Base-by-base conservation (phyloP, 202 grass and related monocot species). In the Digitaria exilis region DNA sequence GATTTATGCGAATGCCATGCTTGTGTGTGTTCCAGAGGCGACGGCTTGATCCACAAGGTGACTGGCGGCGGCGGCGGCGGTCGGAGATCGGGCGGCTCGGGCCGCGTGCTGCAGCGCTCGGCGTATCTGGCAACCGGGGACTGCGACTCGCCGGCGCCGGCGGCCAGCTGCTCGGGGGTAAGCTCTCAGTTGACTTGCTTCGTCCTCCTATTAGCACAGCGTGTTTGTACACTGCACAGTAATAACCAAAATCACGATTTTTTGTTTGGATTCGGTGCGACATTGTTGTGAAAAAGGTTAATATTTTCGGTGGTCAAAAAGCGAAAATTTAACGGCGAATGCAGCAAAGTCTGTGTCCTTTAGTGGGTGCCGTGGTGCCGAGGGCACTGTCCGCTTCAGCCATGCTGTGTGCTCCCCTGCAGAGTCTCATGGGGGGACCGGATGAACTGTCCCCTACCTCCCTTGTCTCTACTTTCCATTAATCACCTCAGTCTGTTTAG, bases 121-220 rank as follows among this genome's bases (percentile, higher is more conserved):
- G 58, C 66, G 75, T 78, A 82, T 59, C 50, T 82, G 34, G 46
- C 52, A 21, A 17, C 79, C 13, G 63, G 4, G n/a, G 75, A 63
- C 25, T 49, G 49, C 75, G 88, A 85, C 3, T 50, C 73, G 51
- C 6, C 86, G 7, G 64, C 75, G 24, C 71, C 82, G 82, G 70
- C 88, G 18, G 89, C 87, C 10, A 90, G 91, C 78, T 94, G 89
- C 79, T 88, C 89, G n/a, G 76, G 62, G 78, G 76, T 91, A 44
- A 86, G 85, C 74, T 87, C 89, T 42, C 44, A 34, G 65, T 84
- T 89, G 76, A 44, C 75, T 89, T 65, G 64, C 28, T 42, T 76
- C 52, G 18, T 66, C 8, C 32, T 37, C 29, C 67, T 46, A n/a
- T 60, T 39, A 25, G 44, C 24, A 4, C 60, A 35, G 16, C 76